Conservation (phyloP, 169 alveolate genomes). For the Besnoitia besnoiti region DNA sequence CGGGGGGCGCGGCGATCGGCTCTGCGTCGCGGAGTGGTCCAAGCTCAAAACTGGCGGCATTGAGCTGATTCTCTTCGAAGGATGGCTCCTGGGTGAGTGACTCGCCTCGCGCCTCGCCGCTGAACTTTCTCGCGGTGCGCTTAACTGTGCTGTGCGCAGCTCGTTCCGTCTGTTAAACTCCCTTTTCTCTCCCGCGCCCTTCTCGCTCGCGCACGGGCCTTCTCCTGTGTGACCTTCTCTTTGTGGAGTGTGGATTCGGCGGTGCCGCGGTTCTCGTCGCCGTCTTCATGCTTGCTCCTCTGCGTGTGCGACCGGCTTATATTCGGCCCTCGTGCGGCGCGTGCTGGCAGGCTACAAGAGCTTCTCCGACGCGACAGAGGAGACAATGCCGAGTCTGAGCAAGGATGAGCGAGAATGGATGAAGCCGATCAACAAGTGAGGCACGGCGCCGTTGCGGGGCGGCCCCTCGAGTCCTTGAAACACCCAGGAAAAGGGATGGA, state of each 20-base stretch:
- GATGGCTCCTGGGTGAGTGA: not conserved
- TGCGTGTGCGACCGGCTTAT: no score
- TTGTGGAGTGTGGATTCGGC: no score
- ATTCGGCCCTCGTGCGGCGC: not conserved
- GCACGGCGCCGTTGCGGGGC: not conserved
- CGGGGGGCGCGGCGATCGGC: conserved; percentile 23
- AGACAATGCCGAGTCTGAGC: not conserved
- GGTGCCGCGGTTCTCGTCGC: no score
- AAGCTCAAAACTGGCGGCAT: not conserved
- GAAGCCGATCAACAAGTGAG: conserved; percentile 26
- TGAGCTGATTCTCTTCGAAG: conserved; percentile 17
- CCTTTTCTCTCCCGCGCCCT: not conserved
- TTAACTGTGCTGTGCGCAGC: not conserved
- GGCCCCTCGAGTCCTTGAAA: no score
- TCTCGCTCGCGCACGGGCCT: not conserved
- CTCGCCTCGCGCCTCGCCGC: no score
- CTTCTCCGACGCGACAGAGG: not conserved
- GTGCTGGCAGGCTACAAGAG: conserved; percentile 1
- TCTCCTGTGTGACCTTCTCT: not conserved
- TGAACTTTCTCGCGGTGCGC: no score
- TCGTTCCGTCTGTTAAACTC: not conserved
- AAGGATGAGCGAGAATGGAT: not conserved
- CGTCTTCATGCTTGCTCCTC: no score
- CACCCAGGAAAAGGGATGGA: no score
- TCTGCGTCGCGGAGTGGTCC: not conserved